Conservation (phyloP, 495 filamentous ascomycete genomes). For the Penicillium desertorum region DNA sequence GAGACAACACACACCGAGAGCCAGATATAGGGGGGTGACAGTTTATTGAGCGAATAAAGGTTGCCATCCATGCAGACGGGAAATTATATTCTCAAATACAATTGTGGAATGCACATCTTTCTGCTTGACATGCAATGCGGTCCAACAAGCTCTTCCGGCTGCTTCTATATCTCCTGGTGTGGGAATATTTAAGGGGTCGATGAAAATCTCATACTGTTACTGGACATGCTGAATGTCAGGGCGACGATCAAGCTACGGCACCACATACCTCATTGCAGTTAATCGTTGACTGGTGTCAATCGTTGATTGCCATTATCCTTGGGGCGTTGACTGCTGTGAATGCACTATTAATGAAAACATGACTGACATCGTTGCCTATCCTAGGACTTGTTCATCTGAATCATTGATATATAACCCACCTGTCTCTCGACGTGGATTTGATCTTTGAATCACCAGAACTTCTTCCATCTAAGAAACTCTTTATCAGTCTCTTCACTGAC, state of each 20-base stretch:
- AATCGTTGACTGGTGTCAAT: constrained; percentile 4
- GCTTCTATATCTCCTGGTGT: constrained; percentile 7
- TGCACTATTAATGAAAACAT: not conserved
- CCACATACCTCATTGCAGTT: constrained; percentile 24
- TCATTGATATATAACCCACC: constrained; percentile 9
- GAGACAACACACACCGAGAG: not conserved
- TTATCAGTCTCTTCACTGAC: constrained; percentile 19
- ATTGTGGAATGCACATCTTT: constrained; percentile 20
- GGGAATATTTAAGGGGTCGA: constrained; percentile 18
- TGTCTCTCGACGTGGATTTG: constrained; percentile 18
- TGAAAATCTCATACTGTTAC: constrained; percentile 19
- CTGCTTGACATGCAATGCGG: constrained; percentile 2
- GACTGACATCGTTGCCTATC: constrained; percentile 7
- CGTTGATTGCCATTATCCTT: not conserved
- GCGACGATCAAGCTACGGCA: constrained; percentile 26
- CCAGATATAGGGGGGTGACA: not conserved
- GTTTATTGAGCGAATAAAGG: constrained; percentile 2
- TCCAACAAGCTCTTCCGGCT: constrained; percentile 14
- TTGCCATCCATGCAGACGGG: constrained; percentile 6
- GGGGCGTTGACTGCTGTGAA: not conserved
- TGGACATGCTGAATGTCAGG: constrained; percentile 19
- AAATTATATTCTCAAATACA: constrained; percentile 17
- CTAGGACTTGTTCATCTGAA: constrained; percentile 16
- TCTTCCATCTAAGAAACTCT: constrained; percentile 14
- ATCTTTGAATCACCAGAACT: constrained; percentile 23